Evolutionary conservation across 306 rosid genomes (phyloP).

Genomic region (Trichosanthes cucumerina): DNA sequence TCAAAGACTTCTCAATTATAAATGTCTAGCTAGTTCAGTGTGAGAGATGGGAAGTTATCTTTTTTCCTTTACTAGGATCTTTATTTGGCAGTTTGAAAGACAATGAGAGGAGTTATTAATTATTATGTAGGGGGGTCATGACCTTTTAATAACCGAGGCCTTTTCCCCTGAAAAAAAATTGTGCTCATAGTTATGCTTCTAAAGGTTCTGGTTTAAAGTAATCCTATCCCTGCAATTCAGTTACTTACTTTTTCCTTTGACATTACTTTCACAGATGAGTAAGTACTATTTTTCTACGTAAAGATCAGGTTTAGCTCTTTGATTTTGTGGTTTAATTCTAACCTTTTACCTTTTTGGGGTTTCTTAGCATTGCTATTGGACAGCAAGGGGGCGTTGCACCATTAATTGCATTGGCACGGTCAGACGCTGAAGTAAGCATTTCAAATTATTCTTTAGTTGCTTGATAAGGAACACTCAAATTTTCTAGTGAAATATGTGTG

Average conservation of each 20-base stretch:
- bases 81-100: not conserved
- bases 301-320: not conserved
- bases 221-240: not conserved
- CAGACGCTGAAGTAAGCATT: slow-evolving; percentile 74
- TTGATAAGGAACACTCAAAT: not conserved
- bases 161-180: not conserved
- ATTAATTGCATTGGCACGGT: slow-evolving; percentile 87
- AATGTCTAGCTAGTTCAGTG: not conserved
- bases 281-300: not conserved
- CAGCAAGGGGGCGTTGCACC: slow-evolving; percentile 99
- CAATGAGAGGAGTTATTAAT: not conserved
- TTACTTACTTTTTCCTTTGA: not conserved
- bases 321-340: not conserved
- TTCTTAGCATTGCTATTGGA: slow-evolving; percentile 86
- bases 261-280: not conserved
- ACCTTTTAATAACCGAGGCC: not conserved
- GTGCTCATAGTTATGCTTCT: not conserved
- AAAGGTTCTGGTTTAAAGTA: not conserved
- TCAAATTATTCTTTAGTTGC: slow-evolving; percentile 11
- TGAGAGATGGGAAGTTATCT: not conserved
- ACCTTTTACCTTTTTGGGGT: not conserved
- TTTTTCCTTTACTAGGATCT: not conserved
- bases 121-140: not conserved
- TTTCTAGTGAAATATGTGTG: not conserved
- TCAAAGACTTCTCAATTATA: not conserved